A percentile compares a stretch with the other conserved stretches of the same genome.
Conservation (phyloP, 192 early-diverging fungal genomes). For the Cladochytrium replicatum region DNA sequence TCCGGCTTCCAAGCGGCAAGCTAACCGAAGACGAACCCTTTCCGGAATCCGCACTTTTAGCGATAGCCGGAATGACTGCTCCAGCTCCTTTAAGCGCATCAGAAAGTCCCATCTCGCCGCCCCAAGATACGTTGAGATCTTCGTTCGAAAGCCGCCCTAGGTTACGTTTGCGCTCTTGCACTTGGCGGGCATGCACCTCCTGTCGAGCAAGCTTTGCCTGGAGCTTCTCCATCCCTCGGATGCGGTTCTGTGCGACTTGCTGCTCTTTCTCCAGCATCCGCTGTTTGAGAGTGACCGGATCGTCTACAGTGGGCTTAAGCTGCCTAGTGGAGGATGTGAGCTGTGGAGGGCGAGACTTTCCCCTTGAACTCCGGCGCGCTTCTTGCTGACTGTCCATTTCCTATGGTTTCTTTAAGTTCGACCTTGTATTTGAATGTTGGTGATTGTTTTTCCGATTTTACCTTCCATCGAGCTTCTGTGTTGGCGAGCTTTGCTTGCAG, state of each 20-base stretch:
- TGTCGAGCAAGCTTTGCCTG: conserved; percentile 35
- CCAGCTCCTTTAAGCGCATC: conserved; percentile 1
- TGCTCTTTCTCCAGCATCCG: conserved; percentile 36
- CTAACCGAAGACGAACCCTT: conserved; percentile 11
- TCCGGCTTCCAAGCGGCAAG: conserved; percentile 10
- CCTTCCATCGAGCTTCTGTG: conserved; percentile 45
- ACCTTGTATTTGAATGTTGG: too few species aligned
- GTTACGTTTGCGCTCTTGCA: conserved; percentile 37
- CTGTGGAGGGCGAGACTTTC: too few species aligned
- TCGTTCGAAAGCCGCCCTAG: conserved; percentile 31
- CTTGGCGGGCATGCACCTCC: conserved; percentile 33
- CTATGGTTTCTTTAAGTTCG: too few species aligned
- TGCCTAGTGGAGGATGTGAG: too few species aligned
- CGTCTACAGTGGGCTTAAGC: too few species aligned
- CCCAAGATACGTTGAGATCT: conserved; percentile 30
- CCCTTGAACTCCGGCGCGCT: too few species aligned
- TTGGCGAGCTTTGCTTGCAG: conserved; percentile 37
- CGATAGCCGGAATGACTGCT: background rate
- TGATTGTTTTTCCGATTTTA: too few species aligned
- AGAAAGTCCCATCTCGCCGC: conserved; percentile 23
- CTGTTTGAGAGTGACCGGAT: conserved; percentile 25
- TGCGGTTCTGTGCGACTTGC: conserved; percentile 28
- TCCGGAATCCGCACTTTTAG: conserved; percentile 12
- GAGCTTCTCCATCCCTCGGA: conserved; percentile 35
- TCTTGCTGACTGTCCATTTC: too few species aligned